Conservation (phyloP, 2,329 filamentous ascomycete genomes). For the Chaetomium globosum region DNA sequence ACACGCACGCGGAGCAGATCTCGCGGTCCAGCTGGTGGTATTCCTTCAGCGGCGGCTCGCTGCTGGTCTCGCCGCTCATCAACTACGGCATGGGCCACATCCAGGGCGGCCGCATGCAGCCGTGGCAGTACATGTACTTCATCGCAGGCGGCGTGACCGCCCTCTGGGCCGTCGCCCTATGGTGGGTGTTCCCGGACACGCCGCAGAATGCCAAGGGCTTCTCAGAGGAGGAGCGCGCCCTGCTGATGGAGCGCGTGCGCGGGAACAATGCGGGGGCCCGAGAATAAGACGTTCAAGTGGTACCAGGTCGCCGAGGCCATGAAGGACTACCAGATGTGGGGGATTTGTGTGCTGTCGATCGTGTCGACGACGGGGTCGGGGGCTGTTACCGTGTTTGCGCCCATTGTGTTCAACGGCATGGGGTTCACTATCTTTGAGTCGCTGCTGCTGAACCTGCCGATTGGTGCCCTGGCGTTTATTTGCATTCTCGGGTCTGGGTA, state of each 20-base stretch:
- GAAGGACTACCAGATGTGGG: constrained; percentile 36
- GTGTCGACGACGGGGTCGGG: constrained; percentile 69
- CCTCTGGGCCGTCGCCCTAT: constrained; percentile 41
- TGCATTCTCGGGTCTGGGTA: constrained; percentile 41
- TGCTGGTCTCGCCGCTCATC: constrained; percentile 50
- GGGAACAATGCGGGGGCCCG: constrained; percentile 34
- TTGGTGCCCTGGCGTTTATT: constrained; percentile 41
- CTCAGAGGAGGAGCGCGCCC: constrained; percentile 29
- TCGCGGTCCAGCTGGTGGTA: constrained; percentile 48
- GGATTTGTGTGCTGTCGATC: constrained; percentile 42
- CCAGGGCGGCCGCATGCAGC: constrained; percentile 41
- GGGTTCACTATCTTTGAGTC: constrained; percentile 39
- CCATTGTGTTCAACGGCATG: constrained; percentile 63
- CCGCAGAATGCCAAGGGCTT: constrained; percentile 43
- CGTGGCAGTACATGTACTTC: constrained; percentile 50
- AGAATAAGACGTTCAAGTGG: constrained; percentile 35
- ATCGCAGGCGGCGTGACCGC: constrained; percentile 48
- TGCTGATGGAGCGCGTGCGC: constrained; percentile 33
- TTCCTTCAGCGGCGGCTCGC: constrained; percentile 49
- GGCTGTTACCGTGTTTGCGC: constrained; percentile 65
- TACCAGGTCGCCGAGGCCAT: constrained; percentile 31
- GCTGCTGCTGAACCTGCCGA: constrained; percentile 43
- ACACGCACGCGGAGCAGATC: constrained; percentile 48
- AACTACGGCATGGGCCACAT: constrained; percentile 54
- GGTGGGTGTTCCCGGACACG: constrained; percentile 31